A percentile compares a stretch with the other conserved stretches of the same genome.
Conservation (phyloP, 345 rosid species). For the Iberis pinnata region DNA sequence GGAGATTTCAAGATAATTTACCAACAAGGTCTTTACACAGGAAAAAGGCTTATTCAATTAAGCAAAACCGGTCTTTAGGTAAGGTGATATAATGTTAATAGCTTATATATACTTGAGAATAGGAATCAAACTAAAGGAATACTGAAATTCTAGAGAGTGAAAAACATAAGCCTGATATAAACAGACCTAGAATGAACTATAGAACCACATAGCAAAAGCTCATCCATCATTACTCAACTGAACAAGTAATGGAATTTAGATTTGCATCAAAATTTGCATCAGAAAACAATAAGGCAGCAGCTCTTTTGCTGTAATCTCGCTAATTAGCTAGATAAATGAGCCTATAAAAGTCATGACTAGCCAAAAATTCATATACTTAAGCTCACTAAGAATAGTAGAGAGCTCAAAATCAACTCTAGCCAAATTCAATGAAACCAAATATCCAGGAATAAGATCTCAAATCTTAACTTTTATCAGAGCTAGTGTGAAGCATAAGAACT, state of each 20-base stretch:
- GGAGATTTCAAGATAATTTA: background rate
- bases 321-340: conserved; percentile 2
- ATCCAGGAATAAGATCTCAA: conserved; percentile 24
- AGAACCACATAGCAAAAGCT: background rate
- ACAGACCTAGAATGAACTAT: background rate
- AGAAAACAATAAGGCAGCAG: background rate
- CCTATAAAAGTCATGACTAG: background rate
- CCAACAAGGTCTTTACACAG: too few relatives aligned
- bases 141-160: background rate
- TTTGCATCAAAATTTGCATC: background rate
- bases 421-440: background rate
- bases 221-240: conserved; percentile 14
- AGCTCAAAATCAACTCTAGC: background rate
- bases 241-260: conserved; percentile 5
- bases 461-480: background rate
- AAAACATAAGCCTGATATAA: conserved; percentile 2
- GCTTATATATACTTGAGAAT: too few relatives aligned
- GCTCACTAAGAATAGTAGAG: background rate
- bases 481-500: background rate
- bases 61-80: background rate
- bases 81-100: conserved; percentile 17
- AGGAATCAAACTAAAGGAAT: background rate
- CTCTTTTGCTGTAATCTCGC: background rate
- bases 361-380: background rate
- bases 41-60: conserved; percentile 1